Evolutionary conservation across 192 early-diverging fungal genomes (phyloP).

Genomic region (Coemansia sp.): DNA sequence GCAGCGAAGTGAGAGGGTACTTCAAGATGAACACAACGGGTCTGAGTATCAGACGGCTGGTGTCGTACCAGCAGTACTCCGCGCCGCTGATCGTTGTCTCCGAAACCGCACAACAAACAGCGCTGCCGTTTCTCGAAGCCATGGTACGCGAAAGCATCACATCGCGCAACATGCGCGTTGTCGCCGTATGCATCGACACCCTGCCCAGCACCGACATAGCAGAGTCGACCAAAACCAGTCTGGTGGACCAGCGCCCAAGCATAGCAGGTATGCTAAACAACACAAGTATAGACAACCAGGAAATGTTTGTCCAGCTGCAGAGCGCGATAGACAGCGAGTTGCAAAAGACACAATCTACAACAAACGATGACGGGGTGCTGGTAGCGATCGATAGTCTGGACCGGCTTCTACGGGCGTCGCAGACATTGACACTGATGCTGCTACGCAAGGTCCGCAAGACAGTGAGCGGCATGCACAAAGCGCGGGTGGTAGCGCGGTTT

Average conservation of each 20-base stretch:
- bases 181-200: constrained; percentile 29
- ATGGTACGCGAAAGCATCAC: constrained; percentile 36
- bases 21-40: constrained; percentile 11
- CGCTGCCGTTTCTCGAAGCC: constrained; percentile 43
- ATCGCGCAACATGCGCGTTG: constrained; percentile 15
- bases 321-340: not conserved
- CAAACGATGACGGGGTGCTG: constrained; percentile 1
- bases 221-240: not conserved
- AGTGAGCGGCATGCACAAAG: constrained; percentile 6
- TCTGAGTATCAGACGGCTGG: constrained; percentile 42
- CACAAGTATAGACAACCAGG: not conserved
- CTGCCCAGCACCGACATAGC: constrained; percentile 30
- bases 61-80: constrained; percentile 35
- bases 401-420: constrained; percentile 26
- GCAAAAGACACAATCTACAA: too few species aligned
- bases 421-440: constrained; percentile 21
- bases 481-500: constrained; percentile 36
- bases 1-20: not conserved
- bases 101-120: constrained; percentile 44
- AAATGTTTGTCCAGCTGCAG: constrained; percentile 4
- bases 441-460: constrained; percentile 26
- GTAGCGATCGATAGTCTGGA: constrained; percentile 40
- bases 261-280: not conserved
- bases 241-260: constrained; percentile 24
- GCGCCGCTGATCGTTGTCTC: constrained; percentile 39